Evolutionary conservation across 2,329 filamentous ascomycete species (phyloP).

Genomic region (Fusarium avenaceum): DNA sequence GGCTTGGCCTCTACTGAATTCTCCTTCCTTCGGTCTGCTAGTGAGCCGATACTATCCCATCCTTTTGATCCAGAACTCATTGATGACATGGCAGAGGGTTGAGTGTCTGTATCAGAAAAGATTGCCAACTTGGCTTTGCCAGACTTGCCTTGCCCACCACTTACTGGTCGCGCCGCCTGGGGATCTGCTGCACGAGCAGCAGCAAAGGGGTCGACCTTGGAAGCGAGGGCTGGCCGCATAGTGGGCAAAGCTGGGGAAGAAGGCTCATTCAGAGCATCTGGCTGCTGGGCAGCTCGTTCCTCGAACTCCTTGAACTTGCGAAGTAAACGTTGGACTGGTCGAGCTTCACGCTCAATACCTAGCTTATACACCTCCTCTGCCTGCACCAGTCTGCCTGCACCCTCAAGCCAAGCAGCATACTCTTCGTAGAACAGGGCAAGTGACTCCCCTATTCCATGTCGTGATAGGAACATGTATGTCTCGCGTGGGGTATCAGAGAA

Average conservation of each 20-base stretch:
- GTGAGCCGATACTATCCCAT: constrained; percentile 92
- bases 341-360: constrained; percentile 89
- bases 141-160: constrained; percentile 70
- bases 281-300: constrained; percentile 76
- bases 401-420: constrained; percentile 93
- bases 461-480: constrained; percentile 89
- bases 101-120: constrained; percentile 82
- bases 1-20: constrained; percentile 88
- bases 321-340: constrained; percentile 82
- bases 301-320: constrained; percentile 96
- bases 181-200: constrained; percentile 69
- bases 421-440: constrained; percentile 97
- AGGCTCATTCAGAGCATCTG: constrained; percentile 74
- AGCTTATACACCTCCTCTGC: constrained; percentile 94
- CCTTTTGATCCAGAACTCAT: constrained; percentile 73
- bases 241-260: constrained; percentile 89
- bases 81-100: constrained; percentile 68
- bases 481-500: constrained; percentile 95
- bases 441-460: constrained; percentile 86
- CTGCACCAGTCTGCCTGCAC: constrained; percentile 85
- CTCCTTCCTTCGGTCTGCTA: constrained; percentile 93
- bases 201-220: constrained; percentile 87
- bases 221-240: constrained; percentile 84
- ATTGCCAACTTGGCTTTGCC: constrained; percentile 88
- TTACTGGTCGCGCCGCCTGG: constrained; percentile 71